A percentile compares a stretch with the other conserved stretches of the same genome.
Conservation (phyloP, 768 basidiomycete genomes). For the Cytidiella melzeri region DNA sequence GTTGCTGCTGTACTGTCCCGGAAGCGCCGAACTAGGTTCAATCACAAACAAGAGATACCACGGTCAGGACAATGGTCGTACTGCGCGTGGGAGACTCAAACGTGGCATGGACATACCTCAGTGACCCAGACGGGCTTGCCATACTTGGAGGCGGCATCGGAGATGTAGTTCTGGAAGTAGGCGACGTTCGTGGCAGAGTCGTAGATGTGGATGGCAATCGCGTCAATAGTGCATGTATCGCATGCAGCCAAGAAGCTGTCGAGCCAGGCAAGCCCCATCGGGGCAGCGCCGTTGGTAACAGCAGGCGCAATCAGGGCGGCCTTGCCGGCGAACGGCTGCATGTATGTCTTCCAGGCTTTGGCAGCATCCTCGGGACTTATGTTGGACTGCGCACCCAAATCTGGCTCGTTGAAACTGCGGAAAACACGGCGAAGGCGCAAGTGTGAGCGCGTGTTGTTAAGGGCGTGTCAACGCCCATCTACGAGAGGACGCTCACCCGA, state of each 20-base stretch:
- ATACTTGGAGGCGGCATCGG: conserved; percentile 23
- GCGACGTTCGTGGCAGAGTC: conserved; percentile 24
- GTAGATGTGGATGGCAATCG: conserved; percentile 26
- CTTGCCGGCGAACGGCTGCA: conserved; percentile 27
- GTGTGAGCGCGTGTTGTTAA: neutral
- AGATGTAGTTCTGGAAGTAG: conserved; percentile 28
- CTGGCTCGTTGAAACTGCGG: conserved; percentile 27
- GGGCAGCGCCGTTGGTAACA: conserved; percentile 27
- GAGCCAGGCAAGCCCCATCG: conserved; percentile 27
- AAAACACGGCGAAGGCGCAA: neutral
- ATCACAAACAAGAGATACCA: neutral
- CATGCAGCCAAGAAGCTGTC: conserved; percentile 24
- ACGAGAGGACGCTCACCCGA: conserved; percentile 21
- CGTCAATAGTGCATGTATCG: conserved; percentile 24
- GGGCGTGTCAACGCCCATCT: too few species aligned
- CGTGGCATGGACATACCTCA: conserved; percentile 14
- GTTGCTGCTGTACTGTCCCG: conserved; percentile 18
- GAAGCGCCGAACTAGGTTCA: conserved; percentile 22
- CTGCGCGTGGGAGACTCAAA: neutral
- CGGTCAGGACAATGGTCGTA: neutral
- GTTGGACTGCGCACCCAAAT: conserved; percentile 24
- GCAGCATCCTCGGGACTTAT: conserved; percentile 23
- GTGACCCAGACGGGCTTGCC: conserved; percentile 24
- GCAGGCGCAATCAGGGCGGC: conserved; percentile 27
- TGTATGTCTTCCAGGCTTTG: conserved; percentile 23